A percentile compares a stretch with the other conserved stretches of the same genome.
phyloP scores from a whole-genome alignment of 2,329 filamentous ascomycete species.

The Penicillium paneum region DNA sequence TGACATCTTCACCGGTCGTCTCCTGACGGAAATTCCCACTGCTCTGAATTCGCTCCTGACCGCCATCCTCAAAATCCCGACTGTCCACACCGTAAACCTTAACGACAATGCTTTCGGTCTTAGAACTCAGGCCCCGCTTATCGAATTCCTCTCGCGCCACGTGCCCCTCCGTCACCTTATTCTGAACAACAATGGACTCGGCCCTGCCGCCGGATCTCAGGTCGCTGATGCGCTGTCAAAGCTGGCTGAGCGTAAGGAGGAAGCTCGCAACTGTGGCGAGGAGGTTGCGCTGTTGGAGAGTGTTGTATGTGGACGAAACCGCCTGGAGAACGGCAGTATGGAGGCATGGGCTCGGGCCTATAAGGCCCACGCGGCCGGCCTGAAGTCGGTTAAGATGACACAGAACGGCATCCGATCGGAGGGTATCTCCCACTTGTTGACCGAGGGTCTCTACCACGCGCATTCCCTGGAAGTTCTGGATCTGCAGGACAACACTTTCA shows the following conservation, averaged over 20 bases:
- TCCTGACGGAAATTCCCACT: conserved; percentile 89
- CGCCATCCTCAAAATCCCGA: conserved; percentile 78
- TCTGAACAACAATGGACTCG: conserved; percentile 97
- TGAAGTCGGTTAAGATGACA: conserved; percentile 91
- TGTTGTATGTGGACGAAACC: conserved; percentile 94
- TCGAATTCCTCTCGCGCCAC: conserved; percentile 85
- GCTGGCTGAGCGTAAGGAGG: conserved; percentile 79
- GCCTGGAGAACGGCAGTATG: conserved; percentile 95
- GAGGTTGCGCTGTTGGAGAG: conserved; percentile 83
- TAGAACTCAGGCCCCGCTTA: conserved; percentile 88
- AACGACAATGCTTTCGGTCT: conserved; percentile 98
- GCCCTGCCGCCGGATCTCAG: conserved; percentile 82
- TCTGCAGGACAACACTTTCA: conserved; percentile 97
- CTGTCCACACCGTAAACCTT: conserved; percentile 87
- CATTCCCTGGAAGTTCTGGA: conserved; percentile 72
- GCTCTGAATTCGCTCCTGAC: conserved; percentile 82
- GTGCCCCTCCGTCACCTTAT: conserved; percentile 89
- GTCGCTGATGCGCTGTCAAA: conserved; percentile 83
- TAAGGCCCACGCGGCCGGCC: conserved; percentile 69
- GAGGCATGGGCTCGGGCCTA: conserved; percentile 87
- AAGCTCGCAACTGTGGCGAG: conserved; percentile 59
- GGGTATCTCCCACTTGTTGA: conserved; percentile 78
- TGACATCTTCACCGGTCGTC: conserved; percentile 94
- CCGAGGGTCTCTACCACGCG: conserved; percentile 71
- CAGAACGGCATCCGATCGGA: conserved; percentile 97